Evolutionary conservation across 257 asterid genomes (phyloP), one percentile per base, ranked within the genome.

Genomic region (Primulina huaijiensis): DNA sequence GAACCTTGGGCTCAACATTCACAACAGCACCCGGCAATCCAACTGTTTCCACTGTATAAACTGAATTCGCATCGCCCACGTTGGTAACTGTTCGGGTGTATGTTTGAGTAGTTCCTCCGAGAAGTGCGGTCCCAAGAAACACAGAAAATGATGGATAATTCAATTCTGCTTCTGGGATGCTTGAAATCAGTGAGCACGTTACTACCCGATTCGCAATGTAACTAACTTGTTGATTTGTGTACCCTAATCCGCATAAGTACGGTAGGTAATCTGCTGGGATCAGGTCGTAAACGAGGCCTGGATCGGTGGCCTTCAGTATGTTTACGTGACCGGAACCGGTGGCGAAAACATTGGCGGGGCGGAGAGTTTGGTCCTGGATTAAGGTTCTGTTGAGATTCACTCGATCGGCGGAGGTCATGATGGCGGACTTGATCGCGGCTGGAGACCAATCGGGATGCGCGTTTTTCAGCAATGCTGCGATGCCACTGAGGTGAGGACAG

Each of bases 321-420:
- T 82, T 82, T 14, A 82, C 78, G 34, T 82, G 84, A 14, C 84
- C 87, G 0, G 84, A 69, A 6, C 84, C 84, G 5, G n/a, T 46
- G 27, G 71, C 80, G 2, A 68, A 71, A 0, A 74, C 5, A 16
- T 62, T 56, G 0, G 84, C 80, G 0, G 73, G 72, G 5, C 12
- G 70, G 1, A 2, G 53, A 6, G 60, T 68, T 37, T 77, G 65
- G 14, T 74, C 84, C 8, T 12, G 29, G 14, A 79, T 79, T 0
- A 8, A 65, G 0, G 27, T 46, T 6, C 75, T 73, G 1, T 12
- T 75, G 1, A 70, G 72, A 65, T 82, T 79, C 0, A 74, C 43
- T 3, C 4, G 60, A 38, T 74, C 77, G 23, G 84, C 81, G 5
- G 79, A 65, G 34, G 85, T 82, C 85, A 82, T 82, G 19, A 80